Base-by-base conservation (phyloP, 495 filamentous ascomycete genomes). In the Aspergillus mulundensis region DNA sequence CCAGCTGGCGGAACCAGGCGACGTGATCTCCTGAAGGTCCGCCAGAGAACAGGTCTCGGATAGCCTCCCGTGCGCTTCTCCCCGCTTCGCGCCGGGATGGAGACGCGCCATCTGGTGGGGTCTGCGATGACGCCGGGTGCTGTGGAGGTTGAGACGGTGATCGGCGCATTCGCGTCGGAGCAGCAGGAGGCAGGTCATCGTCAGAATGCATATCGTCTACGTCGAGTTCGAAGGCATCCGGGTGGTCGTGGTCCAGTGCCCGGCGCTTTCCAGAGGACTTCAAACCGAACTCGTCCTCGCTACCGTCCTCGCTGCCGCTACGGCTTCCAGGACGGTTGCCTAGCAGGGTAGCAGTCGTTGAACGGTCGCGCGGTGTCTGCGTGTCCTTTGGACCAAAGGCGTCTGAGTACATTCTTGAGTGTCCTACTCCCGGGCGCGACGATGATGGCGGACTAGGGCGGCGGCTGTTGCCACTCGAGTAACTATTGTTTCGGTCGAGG, bases 1-100 rank as follows among this genome's bases (percentile, higher is more conserved):
- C 94, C 50, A 98, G 72, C 70, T 96, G 93, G 54, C 85, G 85
- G 70, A 98, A 96, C 82, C 94, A 86, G 14, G 86, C 89, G 18
- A 88, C 88, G 47, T 96, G 92, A 67, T 98, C 95, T 38, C 96
- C 92, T 0, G 84, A 77, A 12, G 87, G 84, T 40, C 89, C 72
- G 11, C 75, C 87, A 15, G 84, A 84, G 55, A 93, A 84, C 1
- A 89, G 77, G 48, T 88, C 85, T 28, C 84, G 83, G 11, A 94
- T 79, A 2, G 90, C 88, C 21, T 87, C 81, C 8, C 83, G 78
- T 3, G 85, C 82, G 28, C 66, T 79, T 16, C 73, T 66, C 15
- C 66, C 67, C 3, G 66, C 49, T 24, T 68, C 63, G 28, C 71
- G 70, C 16, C 58, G 60, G 3, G 59, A 59, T 21, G 70, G 73